phyloP scores from a whole-genome alignment of 257 asterid species.

The Gardenia jasminoides region DNA sequence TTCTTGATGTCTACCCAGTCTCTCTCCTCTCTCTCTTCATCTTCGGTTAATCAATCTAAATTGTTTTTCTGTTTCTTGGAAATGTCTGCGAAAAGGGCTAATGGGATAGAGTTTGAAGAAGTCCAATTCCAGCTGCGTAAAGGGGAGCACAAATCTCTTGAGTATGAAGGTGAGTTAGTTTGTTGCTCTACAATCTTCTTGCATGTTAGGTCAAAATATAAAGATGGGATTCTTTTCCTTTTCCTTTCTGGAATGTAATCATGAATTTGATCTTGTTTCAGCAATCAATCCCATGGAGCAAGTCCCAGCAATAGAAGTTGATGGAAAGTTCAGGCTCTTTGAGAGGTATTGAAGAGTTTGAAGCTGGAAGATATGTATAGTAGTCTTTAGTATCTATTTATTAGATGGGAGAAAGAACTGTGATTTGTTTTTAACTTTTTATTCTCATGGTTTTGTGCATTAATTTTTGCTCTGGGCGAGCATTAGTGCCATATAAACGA shows the following conservation, averaged over 20 bases:
- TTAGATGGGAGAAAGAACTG: no score
- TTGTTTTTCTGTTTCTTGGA: not conserved
- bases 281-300: conserved; percentile 71
- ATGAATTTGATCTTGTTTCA: conserved; percentile 27
- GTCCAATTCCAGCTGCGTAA: conserved; percentile 52
- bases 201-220: not conserved
- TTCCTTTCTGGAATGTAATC: not conserved
- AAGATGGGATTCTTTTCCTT: not conserved
- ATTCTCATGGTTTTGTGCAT: not conserved
- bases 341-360: conserved; percentile 62
- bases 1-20: not conserved
- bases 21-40: not conserved
- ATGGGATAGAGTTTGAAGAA: conserved; percentile 87
- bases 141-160: conserved; percentile 63
- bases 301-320: conserved; percentile 76
- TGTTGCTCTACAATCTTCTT: not conserved
- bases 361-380: not conserved
- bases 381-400: no score
- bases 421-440: not conserved
- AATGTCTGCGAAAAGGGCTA: conserved; percentile 39
- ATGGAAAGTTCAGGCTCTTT: conserved; percentile 82
- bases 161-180: conserved; percentile 50
- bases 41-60: not conserved
- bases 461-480: not conserved
- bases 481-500: not conserved